These are phyloP conservation scores for Alternaria postmessia DNA, from an alignment of 2,329 filamentous ascomycete species.

Conservation along the genomic window DNA sequence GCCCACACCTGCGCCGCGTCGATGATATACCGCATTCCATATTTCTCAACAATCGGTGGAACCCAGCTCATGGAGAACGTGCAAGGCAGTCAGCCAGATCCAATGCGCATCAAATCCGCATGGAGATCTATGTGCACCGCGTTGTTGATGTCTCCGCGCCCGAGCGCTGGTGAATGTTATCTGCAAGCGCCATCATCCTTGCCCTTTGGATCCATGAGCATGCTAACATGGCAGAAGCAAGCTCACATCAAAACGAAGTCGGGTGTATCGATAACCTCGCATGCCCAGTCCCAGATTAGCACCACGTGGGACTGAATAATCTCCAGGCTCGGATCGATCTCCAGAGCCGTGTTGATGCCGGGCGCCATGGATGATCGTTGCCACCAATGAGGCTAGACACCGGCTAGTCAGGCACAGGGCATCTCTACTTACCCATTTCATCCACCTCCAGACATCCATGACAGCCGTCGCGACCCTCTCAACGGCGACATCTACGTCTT, in stretches of 20 bases:
- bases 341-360: slow-evolving; percentile 29
- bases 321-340: slow-evolving; percentile 28
- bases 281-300: slow-evolving; percentile 4
- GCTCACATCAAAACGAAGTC: background rate
- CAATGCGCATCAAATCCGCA: background rate
- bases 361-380: slow-evolving; percentile 33
- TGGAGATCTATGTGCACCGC: background rate
- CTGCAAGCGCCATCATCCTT: background rate
- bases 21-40: background rate
- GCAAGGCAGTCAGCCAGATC: background rate
- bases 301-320: slow-evolving; percentile 26
- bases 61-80: background rate
- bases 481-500: slow-evolving; percentile 16
- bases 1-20: background rate
- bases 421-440: slow-evolving; percentile 21
- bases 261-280: background rate
- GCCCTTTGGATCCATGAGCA: too few relatives aligned
- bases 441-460: slow-evolving; percentile 19
- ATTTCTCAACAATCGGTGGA: background rate
- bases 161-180: too few relatives aligned
- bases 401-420: slow-evolving; percentile 28
- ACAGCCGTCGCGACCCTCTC: slow-evolving; percentile 14
- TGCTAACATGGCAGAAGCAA: background rate
- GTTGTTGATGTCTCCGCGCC: background rate
- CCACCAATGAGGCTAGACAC: slow-evolving; percentile 34